phyloP scores from a whole-genome alignment of 1,284 basidiomycete genomes.

The Pseudozyma tsukubaensis region DNA sequence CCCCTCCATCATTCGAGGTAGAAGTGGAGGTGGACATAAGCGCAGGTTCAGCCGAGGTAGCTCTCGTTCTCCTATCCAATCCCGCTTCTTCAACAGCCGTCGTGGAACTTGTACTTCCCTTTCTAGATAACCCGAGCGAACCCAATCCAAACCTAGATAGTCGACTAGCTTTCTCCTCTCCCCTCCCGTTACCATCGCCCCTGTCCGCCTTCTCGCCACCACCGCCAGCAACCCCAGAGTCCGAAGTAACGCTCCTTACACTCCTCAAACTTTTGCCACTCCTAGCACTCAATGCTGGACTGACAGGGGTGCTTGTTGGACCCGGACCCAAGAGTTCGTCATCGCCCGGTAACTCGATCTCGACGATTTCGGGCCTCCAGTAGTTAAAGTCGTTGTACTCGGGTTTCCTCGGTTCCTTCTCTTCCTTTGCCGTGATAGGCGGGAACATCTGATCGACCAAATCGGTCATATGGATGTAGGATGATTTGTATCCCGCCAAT shows the following conservation, averaged over 20 bases:
- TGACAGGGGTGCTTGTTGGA: conserved; percentile 74
- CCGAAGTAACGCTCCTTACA: conserved; percentile 37
- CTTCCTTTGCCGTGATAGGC: conserved; percentile 83
- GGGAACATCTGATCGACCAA: conserved; percentile 99
- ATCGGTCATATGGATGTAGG: conserved; percentile 97
- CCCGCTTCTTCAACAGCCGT: background rate
- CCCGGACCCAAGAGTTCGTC: conserved; percentile 76
- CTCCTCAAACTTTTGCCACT: conserved; percentile 74
- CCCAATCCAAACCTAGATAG: conserved; percentile 56
- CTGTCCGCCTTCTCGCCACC: conserved; percentile 11
- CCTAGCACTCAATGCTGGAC: conserved; percentile 88
- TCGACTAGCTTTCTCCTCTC: conserved; percentile 31
- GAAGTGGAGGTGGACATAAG: conserved; percentile 1
- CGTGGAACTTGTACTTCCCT: conserved; percentile 7
- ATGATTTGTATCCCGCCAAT: conserved; percentile 94
- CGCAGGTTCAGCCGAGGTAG: conserved; percentile 29
- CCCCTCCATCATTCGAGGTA: conserved; percentile 1
- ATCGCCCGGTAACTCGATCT: conserved; percentile 77
- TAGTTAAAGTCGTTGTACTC: conserved; percentile 98
- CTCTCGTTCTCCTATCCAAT: conserved; percentile 4
- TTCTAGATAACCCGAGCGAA: conserved; percentile 35
- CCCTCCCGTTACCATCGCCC: background rate
- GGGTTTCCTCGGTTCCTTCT: conserved; percentile 73
- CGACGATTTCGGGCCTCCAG: conserved; percentile 81
- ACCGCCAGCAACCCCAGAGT: conserved; percentile 10